Evolutionary conservation across 2,329 filamentous ascomycete genomes (phyloP).

Genomic region (Claviceps purpurea): DNA sequence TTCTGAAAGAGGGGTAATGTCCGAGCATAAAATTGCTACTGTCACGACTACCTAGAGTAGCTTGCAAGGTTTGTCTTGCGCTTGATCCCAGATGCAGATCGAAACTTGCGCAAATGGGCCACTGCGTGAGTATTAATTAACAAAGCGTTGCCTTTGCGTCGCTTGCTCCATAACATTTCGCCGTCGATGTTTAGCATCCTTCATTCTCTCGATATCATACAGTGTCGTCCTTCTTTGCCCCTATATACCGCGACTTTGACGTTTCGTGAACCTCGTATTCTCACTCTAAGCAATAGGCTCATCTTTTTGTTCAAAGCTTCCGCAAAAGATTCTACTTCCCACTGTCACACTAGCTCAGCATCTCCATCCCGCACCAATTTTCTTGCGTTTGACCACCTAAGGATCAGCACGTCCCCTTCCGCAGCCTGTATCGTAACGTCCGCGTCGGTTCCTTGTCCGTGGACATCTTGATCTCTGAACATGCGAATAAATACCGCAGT

Average conservation of each 20-base stretch:
- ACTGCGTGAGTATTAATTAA: neutral
- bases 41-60: neutral
- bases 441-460: constrained; percentile 48
- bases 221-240: neutral
- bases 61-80: neutral
- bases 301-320: neutral
- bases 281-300: neutral
- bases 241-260: neutral
- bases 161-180: no score
- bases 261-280: neutral
- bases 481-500: constrained; percentile 74
- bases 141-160: neutral
- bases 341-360: constrained; percentile 43
- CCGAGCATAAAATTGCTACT: no score
- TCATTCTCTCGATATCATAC: neutral
- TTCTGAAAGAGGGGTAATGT: no score
- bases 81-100: neutral
- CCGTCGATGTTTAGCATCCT: neutral
- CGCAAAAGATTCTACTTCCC: neutral
- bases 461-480: constrained; percentile 45
- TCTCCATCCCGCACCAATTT: constrained; percentile 38
- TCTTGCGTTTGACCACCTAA: constrained; percentile 65
- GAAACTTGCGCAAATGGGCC: neutral
- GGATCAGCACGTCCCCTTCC: constrained; percentile 53
- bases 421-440: constrained; percentile 45